These are phyloP conservation scores for Acorus calamus DNA, from an alignment of 106 monocot genomes.

Conservation along the genomic window DNA sequence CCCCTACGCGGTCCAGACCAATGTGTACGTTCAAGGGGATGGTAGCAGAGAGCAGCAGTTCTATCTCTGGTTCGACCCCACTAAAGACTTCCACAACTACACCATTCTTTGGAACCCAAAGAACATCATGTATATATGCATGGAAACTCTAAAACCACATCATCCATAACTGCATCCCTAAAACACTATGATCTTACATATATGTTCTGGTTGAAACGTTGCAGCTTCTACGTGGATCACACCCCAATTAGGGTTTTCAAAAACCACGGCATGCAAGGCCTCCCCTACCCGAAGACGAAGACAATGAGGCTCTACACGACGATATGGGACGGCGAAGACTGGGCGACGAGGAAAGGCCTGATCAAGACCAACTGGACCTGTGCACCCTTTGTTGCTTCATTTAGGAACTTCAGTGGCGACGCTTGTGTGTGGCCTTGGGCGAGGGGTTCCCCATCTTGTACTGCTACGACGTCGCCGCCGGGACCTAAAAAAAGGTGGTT, in stretches of 20 bases:
- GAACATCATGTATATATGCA: constrained; percentile 9
- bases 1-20: constrained; percentile 12
- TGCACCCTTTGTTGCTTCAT: constrained; percentile 11
- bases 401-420: background rate
- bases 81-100: background rate
- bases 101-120: constrained; percentile 6
- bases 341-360: constrained; percentile 10
- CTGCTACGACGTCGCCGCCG: background rate
- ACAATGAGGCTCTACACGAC: constrained; percentile 14
- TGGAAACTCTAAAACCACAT: too few species aligned
- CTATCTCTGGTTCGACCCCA: constrained; percentile 12
- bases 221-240: constrained; percentile 8
- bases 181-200: too few species aligned
- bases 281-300: constrained; percentile 8
- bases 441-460: background rate
- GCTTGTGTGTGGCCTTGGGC: constrained; percentile 2
- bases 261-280: constrained; percentile 2
- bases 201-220: too few species aligned
- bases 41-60: constrained; percentile 18
- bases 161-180: too few species aligned
- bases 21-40: constrained; percentile 6
- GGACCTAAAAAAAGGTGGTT: background rate
- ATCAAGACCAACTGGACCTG: constrained; percentile 11
- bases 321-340: constrained; percentile 12
- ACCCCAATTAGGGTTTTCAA: constrained; percentile 8